Evolutionary conservation across 1,284 basidiomycete genomes (phyloP).

Genomic region (Farysia itapuensis): DNA sequence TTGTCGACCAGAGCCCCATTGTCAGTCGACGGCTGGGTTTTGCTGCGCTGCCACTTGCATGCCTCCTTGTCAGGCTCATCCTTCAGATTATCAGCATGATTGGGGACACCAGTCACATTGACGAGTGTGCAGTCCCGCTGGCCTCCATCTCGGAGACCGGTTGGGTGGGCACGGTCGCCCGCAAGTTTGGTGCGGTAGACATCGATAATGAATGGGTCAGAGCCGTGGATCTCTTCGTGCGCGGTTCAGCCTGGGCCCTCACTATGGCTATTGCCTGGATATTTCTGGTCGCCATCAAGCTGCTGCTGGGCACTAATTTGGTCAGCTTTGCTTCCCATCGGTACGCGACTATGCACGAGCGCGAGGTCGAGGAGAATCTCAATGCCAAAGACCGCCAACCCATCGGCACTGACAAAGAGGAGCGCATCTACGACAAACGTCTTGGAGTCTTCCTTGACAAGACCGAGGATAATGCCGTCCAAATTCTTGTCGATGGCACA

Average conservation of each 20-base stretch:
- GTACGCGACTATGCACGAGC: slow-evolving; percentile 45
- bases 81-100: slow-evolving; percentile 74
- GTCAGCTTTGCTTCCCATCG: slow-evolving; percentile 49
- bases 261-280: slow-evolving; percentile 41
- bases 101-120: slow-evolving; percentile 61
- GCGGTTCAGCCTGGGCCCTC: slow-evolving; percentile 36
- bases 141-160: slow-evolving; percentile 9
- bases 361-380: slow-evolving; percentile 52
- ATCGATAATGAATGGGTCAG: slow-evolving; percentile 26
- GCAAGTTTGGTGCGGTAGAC: slow-evolving; percentile 21
- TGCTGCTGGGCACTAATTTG: slow-evolving; percentile 52
- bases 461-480: slow-evolving; percentile 45
- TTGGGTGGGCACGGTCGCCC: slow-evolving; percentile 28
- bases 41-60: slow-evolving; percentile 86
- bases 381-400: slow-evolving; percentile 48
- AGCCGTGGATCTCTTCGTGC: slow-evolving; percentile 20
- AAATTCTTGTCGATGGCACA: slow-evolving; percentile 44
- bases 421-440: slow-evolving; percentile 44
- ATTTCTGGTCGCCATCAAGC: slow-evolving; percentile 52
- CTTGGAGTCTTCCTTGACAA: slow-evolving; percentile 39
- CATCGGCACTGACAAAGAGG: slow-evolving; percentile 51
- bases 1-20: slow-evolving; percentile 92
- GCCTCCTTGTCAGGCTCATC: slow-evolving; percentile 83
- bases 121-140: slow-evolving; percentile 57
- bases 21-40: slow-evolving; percentile 92